phyloP scores from a whole-genome alignment of 1,284 basidiomycete genomes.

The Ceratobasidium sp. region DNA sequence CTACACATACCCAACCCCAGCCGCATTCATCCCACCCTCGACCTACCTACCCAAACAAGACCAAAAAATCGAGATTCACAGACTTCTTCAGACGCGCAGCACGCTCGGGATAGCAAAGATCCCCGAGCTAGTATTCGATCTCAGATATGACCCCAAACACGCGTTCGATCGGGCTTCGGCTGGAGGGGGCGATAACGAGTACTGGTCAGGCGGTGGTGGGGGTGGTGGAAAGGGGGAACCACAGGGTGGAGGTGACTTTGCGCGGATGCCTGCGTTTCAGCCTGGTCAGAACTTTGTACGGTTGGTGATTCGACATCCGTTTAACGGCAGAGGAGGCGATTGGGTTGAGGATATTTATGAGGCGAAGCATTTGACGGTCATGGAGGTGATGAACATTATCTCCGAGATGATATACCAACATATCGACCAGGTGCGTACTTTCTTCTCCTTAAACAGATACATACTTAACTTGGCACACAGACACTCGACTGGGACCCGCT shows the following conservation, averaged over 20 bases:
- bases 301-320: slow-evolving; percentile 42
- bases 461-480: not conserved
- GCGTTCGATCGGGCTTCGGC: slow-evolving; percentile 26
- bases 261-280: slow-evolving; percentile 25
- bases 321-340: slow-evolving; percentile 22
- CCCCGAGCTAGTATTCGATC: slow-evolving; percentile 40
- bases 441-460: not conserved
- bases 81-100: slow-evolving; percentile 20
- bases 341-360: slow-evolving; percentile 40
- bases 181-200: not conserved
- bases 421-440: slow-evolving; percentile 36
- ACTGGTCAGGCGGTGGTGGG: not conserved
- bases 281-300: slow-evolving; percentile 31
- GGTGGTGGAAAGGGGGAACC: not conserved
- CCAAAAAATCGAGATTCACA: slow-evolving; percentile 41
- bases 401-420: slow-evolving; percentile 35
- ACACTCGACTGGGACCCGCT: slow-evolving; percentile 33
- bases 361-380: slow-evolving; percentile 31
- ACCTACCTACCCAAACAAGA: slow-evolving; percentile 1
- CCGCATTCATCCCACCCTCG: slow-evolving; percentile 17
- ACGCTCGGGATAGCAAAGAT: slow-evolving; percentile 35
- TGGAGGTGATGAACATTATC: slow-evolving; percentile 22
- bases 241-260: not conserved
- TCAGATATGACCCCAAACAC: slow-evolving; percentile 33
- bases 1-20: slow-evolving; percentile 3